Conservation (phyloP, 805 yeast genomes). For the Candida silvatica region DNA sequence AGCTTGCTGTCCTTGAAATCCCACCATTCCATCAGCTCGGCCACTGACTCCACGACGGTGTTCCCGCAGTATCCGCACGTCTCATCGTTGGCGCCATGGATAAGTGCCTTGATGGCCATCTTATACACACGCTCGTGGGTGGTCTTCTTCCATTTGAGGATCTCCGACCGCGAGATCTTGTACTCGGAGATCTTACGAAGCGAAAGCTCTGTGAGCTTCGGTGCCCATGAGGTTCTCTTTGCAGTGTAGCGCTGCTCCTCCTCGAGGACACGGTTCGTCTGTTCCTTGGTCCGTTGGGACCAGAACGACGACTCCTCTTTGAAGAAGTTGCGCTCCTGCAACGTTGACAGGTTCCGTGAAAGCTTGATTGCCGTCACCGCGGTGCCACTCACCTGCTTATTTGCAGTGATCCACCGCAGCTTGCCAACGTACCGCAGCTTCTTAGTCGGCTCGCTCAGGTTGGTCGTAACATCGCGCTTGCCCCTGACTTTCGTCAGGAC, state of each 20-base stretch:
- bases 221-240: slow-evolving; percentile 23
- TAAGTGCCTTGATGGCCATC: slow-evolving; percentile 42
- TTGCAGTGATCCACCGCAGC: slow-evolving; percentile 21
- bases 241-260: slow-evolving; percentile 10
- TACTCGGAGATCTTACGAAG: slow-evolving; percentile 41
- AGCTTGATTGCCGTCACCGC: slow-evolving; percentile 16
- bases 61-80: slow-evolving; percentile 42
- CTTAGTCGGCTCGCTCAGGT: slow-evolving; percentile 6
- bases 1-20: slow-evolving; percentile 40
- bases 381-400: slow-evolving; percentile 14
- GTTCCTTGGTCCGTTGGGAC: background rate
- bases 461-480: background rate
- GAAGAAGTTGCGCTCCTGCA: slow-evolving; percentile 17
- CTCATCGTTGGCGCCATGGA: slow-evolving; percentile 41
- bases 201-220: slow-evolving; percentile 40
- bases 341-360: slow-evolving; percentile 23
- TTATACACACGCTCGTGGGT: slow-evolving; percentile 38
- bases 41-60: slow-evolving; percentile 45
- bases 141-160: slow-evolving; percentile 41
- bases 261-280: background rate
- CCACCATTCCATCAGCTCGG: slow-evolving; percentile 63
- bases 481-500: background rate
- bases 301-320: background rate
- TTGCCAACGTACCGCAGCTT: slow-evolving; percentile 17
- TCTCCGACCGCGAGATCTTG: slow-evolving; percentile 45